Evolutionary conservation across 345 rosid genomes (phyloP).

Genomic region (Garcia nutans): DNA sequence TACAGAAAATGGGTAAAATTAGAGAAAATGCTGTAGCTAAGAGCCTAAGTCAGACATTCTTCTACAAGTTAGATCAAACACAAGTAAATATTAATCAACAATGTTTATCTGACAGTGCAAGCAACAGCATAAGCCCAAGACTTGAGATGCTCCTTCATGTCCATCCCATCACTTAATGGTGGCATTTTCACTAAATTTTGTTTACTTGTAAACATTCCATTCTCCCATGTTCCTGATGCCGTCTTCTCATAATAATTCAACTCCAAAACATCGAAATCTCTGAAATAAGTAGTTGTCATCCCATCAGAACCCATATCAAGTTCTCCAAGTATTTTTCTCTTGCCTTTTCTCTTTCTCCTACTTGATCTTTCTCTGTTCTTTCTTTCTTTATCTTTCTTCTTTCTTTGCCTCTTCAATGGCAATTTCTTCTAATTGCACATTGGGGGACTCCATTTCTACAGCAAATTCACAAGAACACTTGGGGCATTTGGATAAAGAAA

Average conservation of each 20-base stretch:
- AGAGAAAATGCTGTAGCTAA: not conserved
- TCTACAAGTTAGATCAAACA: constrained; percentile 1
- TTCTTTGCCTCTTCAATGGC: constrained; percentile 18
- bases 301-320: constrained; percentile 26
- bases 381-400: not conserved
- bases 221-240: not conserved
- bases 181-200: constrained; percentile 38
- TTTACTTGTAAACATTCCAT: constrained; percentile 3
- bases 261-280: constrained; percentile 12
- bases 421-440: not conserved
- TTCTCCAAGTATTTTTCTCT: constrained; percentile 33
- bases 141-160: constrained; percentile 63
- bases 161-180: constrained; percentile 46
- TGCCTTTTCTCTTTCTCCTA: constrained; percentile 23
- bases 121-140: constrained; percentile 67
- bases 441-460: constrained; percentile 12
- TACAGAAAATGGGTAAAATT: not conserved
- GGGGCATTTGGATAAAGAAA: constrained; percentile 15
- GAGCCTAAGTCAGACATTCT: not conserved
- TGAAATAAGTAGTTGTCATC: not conserved
- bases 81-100: not conserved
- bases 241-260: not conserved
- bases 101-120: constrained; percentile 35
- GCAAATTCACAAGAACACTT: constrained; percentile 28
- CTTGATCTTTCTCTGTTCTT: constrained; percentile 14